phyloP scores from a whole-genome alignment of 306 rosid genomes.

The Gastrolobium bilobum region DNA sequence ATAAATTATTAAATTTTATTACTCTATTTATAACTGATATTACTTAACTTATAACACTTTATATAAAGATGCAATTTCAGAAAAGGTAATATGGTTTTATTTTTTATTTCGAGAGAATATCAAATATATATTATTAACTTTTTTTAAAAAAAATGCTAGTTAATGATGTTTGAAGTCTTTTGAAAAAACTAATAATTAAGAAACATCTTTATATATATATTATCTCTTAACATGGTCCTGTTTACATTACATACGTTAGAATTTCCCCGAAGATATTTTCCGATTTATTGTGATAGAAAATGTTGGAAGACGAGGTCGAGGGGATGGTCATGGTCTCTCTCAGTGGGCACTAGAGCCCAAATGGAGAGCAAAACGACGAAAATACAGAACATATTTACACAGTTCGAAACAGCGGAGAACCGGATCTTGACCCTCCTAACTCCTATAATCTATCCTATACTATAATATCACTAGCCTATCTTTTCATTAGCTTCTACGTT shows the following conservation, averaged over 20 bases:
- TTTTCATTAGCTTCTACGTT: conserved; percentile 29
- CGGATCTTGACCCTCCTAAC: conserved; percentile 39
- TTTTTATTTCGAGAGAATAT: too few species aligned
- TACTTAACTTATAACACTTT: too few species aligned
- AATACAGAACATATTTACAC: neutral
- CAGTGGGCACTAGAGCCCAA: conserved; percentile 15
- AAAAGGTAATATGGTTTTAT: too few species aligned
- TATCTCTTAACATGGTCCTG: too few species aligned
- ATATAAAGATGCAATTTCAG: too few species aligned
- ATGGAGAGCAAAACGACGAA: conserved; percentile 39
- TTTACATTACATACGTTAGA: neutral
- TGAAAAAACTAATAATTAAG: too few species aligned
- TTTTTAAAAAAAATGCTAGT: too few species aligned
- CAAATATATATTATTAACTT: too few species aligned
- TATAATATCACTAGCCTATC: neutral
- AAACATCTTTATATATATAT: too few species aligned
- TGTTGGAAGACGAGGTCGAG: neutral
- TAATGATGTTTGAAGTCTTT: too few species aligned
- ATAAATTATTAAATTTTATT: too few species aligned
- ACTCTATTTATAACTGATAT: too few species aligned
- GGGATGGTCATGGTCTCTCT: neutral
- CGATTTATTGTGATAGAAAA: neutral
- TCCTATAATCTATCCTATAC: neutral
- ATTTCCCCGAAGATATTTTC: neutral
- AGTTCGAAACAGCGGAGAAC: conserved; percentile 20